Conservation (phyloP, 768 basidiomycete genomes). For the Hygrophoropsis aurantiaca region DNA sequence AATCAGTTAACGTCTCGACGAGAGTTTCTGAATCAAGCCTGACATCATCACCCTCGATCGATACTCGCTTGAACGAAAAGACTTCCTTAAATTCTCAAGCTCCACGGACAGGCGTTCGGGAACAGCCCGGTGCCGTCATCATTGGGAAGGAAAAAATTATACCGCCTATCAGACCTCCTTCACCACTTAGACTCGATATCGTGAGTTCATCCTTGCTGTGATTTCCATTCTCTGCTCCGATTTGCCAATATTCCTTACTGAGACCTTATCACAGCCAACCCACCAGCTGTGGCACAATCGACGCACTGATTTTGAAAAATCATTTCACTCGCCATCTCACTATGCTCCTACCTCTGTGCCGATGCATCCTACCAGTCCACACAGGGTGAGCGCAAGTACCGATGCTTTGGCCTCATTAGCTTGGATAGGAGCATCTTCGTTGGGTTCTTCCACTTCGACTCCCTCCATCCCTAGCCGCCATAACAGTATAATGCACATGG, state of each 20-base stretch:
- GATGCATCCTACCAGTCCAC: conserved; percentile 2
- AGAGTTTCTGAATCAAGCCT: too few species aligned
- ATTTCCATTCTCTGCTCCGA: neutral
- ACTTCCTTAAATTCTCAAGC: too few species aligned
- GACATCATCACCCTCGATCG: too few species aligned
- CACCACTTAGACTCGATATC: conserved; percentile 25
- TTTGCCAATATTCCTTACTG: conserved; percentile 8
- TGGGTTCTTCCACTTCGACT: conserved; percentile 1
- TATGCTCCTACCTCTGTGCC: neutral
- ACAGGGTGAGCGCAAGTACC: conserved; percentile 15
- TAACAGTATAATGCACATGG: conserved; percentile 1
- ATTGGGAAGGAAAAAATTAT: conserved; percentile 2
- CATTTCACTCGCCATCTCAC: neutral
- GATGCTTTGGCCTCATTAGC: conserved; percentile 33
- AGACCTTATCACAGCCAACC: conserved; percentile 21
- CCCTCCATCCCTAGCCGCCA: neutral
- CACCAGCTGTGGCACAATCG: conserved; percentile 30
- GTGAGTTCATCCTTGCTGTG: conserved; percentile 19
- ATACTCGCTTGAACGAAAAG: too few species aligned
- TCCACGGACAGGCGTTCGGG: too few species aligned
- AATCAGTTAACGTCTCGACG: neutral
- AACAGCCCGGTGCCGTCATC: too few species aligned
- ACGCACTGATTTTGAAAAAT: conserved; percentile 15
- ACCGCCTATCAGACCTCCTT: conserved; percentile 22
- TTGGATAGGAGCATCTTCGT: conserved; percentile 23